Evolutionary conservation across 257 asterid genomes (phyloP).

Genomic region (Solanum neorickii): DNA sequence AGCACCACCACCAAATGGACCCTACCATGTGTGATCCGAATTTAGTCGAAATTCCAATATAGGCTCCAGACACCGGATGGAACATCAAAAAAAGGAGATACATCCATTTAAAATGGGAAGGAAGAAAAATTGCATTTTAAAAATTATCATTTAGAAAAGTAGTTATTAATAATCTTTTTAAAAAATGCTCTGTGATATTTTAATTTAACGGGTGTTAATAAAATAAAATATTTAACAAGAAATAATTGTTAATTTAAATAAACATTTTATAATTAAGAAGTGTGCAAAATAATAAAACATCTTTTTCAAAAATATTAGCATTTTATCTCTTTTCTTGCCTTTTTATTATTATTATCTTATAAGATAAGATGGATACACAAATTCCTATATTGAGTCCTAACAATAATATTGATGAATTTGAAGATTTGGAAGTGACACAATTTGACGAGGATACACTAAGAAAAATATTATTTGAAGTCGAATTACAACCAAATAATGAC

Average conservation of each 20-base stretch:
- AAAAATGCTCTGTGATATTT: not conserved
- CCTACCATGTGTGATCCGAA: no score
- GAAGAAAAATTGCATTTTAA: not conserved
- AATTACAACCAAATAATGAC: not conserved
- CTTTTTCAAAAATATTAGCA: not conserved
- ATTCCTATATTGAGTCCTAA: not conserved
- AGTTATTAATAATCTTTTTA: not conserved
- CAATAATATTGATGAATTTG: not conserved
- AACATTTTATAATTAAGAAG: not conserved
- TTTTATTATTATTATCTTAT: not conserved
- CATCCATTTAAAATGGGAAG: not conserved
- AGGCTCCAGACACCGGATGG: rapidly evolving
- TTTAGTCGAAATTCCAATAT: rapidly evolving
- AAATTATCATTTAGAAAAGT: not conserved
- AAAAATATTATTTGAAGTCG: not conserved
- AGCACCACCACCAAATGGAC: rapidly evolving
- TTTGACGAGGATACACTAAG: constrained; percentile 1
- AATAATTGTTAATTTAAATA: no score
- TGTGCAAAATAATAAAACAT: not conserved
- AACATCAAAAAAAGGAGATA: no score
- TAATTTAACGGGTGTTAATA: not conserved
- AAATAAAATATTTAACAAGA: not conserved
- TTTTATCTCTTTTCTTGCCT: not conserved
- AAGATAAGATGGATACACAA: not conserved
- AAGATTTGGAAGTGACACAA: constrained; percentile 3